These are phyloP conservation scores for Trypanosoma theileri DNA, from an alignment of 208 protist genomes.

Conservation along the genomic window DNA sequence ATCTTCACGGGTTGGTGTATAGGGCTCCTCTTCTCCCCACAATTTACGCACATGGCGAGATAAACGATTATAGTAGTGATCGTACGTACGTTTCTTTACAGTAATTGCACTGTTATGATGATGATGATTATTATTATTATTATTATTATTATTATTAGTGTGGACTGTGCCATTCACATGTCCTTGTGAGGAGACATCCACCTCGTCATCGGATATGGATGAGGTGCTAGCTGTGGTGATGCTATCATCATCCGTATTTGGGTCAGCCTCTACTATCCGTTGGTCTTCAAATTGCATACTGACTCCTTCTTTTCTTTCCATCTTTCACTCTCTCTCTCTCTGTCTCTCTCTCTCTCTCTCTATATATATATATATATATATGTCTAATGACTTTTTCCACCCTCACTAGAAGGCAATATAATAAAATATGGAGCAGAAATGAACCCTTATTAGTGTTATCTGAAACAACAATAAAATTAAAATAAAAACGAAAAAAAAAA, in stretches of 20 bases:
- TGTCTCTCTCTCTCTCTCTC: neutral
- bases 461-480: neutral
- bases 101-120: neutral
- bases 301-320: neutral
- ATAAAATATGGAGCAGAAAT: too few relatives aligned
- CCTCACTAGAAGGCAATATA: too few relatives aligned
- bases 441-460: too few relatives aligned
- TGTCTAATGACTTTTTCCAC: too few relatives aligned
- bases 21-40: constrained; percentile 50
- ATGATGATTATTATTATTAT: neutral
- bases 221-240: neutral
- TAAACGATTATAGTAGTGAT: constrained; percentile 6
- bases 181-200: neutral
- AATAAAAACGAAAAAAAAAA: neutral
- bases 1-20: constrained; percentile 40
- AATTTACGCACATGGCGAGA: constrained; percentile 32
- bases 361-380: too few relatives aligned
- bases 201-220: too few relatives aligned
- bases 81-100: too few relatives aligned
- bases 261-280: neutral
- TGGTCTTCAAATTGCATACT: neutral
- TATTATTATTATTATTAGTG: neutral
- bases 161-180: neutral
- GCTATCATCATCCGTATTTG: neutral
- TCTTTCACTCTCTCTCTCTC: neutral